Evolutionary conservation across 345 rosid genomes (phyloP).

Genomic region (Geranium rotundifolium): DNA sequence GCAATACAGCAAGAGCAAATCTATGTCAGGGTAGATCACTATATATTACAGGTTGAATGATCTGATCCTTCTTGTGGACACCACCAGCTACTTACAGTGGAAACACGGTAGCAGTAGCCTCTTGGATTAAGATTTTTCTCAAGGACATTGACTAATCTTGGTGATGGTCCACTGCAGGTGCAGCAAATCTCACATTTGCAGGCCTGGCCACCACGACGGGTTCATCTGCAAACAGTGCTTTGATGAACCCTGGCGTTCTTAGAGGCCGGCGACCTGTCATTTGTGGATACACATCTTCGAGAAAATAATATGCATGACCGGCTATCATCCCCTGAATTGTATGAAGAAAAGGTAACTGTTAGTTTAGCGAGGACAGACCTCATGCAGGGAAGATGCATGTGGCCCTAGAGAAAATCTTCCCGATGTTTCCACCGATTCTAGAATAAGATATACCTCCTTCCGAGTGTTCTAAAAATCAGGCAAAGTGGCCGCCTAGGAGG

Average conservation of each 20-base stretch:
- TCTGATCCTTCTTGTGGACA: no score
- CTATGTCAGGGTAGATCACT: neutral
- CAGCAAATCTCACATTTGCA: slow-evolving; percentile 69
- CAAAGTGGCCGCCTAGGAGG: no score
- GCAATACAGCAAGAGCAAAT: no score
- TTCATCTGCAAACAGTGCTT: slow-evolving; percentile 77
- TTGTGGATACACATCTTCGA: slow-evolving; percentile 82
- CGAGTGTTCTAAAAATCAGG: no score
- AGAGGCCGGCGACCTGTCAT: slow-evolving; percentile 79
- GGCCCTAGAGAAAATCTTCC: no score
- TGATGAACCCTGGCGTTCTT: slow-evolving; percentile 67
- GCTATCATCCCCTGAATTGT: slow-evolving; percentile 86
- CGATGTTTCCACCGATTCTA: no score
- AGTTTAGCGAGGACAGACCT: neutral
- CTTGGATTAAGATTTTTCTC: neutral
- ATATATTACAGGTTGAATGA: neutral
- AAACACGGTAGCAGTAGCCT: no score
- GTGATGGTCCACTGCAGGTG: slow-evolving; percentile 57
- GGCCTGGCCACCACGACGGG: slow-evolving; percentile 66
- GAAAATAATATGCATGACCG: slow-evolving; percentile 96
- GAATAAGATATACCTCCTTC: no score
- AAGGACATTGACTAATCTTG: slow-evolving; percentile 28
- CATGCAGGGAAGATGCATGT: neutral
- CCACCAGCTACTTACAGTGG: no score
- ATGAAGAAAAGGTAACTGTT: slow-evolving; percentile 1